Evolutionary conservation across 2,329 filamentous ascomycete species (phyloP), one percentile per base, ranked within the genome.

Genomic region (Colletotrichum gigasporum): DNA sequence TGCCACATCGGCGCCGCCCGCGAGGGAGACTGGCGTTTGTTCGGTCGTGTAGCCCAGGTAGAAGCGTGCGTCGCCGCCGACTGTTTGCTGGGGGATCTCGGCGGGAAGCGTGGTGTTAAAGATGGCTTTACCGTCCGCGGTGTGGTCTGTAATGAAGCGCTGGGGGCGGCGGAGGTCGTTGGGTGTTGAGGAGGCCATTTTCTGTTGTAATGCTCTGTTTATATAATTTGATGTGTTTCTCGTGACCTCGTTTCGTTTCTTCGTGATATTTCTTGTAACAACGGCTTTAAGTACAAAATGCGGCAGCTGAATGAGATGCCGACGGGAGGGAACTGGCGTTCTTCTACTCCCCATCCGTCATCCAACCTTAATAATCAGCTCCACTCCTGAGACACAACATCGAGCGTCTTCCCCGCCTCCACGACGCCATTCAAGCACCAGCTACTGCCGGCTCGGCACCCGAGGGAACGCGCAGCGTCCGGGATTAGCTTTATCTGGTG

Each of bases 81-180:
- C 56, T 1, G 72, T 67, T 0, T 69, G 66, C 4, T 67, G 69
- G 3, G 63, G 53, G 34, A 53, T 35, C 28, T 73, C 61, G 1
- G 67, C 66, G 1, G 74, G 63, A 30, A 77, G 61, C 14, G 68
- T 58, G 20, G 48, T 62, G 28, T 73, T 74, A 68, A 80, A 77
- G 48, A 79, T 69, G 24, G 78, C 75, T 34, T 72, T 66, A 24
- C 77, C 76, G 11, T 67, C 32, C 34, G 63, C 47, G 65, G 75
- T 66, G 70, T 80, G 76, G 63, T 74, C 75, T 61, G 76, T 72
- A 56, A 75, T 75, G 68, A 69, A 73, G 41, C 74, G 74, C 28
- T 68, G 68, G 57, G 64, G 68, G 48, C 42, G 65, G 20, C 65
- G 62, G 22, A 65, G 56, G 50, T 54, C 30, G 56, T 18, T 62